Base-by-base conservation (phyloP, 768 basidiomycete species). In the Holtermannia corniformis region DNA sequence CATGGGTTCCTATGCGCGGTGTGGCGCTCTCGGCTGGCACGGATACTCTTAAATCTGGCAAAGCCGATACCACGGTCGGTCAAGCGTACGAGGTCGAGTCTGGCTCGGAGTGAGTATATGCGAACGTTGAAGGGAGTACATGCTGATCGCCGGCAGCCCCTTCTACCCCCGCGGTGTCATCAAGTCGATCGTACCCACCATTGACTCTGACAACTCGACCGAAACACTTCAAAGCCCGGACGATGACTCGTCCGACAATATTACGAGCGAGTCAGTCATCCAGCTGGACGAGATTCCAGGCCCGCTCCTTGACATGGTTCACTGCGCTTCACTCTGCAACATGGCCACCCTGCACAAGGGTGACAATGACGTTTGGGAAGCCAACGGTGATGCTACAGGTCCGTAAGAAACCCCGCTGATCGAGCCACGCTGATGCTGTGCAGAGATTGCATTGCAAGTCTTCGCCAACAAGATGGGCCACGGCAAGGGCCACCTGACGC, bases 341-440 rank as follows among this genome's bases (percentile, higher is more conserved):
- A 70, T 72, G 53, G 74, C 76, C 11, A 72, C 73, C 3, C 60
- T 76, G 3, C 64, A 65, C 47, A 47, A 69, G 47, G 68, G 47
- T 42, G 59, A 59, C 41, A 73, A 72, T 4, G 68, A 72, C 70
- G 54, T 74, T 71, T 76, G 67, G 79, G 76, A 53, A 62, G 77
- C 78, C 10, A 77, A 75, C 41, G 80, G 80, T 21, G 80, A 80
- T 56, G 78, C 80, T 1, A 80, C 80, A n/a, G n/a, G n/a, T n/a
- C n/a, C n/a, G n/a, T n/a, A n/a, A n/a, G n/a, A n/a, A n/a, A n/a
- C n/a, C n/a, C n/a, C n/a, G n/a, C n/a, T n/a, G n/a, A n/a, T n/a
- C n/a, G n/a, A n/a, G n/a, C n/a, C n/a, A n/a, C n/a, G n/a, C n/a
- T n/a, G n/a, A n/a, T n/a, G n/a, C n/a, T n/a, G n/a, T n/a, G n/a